Conservation (phyloP, 495 filamentous ascomycete species). For the Aspergillus homomorphus region DNA sequence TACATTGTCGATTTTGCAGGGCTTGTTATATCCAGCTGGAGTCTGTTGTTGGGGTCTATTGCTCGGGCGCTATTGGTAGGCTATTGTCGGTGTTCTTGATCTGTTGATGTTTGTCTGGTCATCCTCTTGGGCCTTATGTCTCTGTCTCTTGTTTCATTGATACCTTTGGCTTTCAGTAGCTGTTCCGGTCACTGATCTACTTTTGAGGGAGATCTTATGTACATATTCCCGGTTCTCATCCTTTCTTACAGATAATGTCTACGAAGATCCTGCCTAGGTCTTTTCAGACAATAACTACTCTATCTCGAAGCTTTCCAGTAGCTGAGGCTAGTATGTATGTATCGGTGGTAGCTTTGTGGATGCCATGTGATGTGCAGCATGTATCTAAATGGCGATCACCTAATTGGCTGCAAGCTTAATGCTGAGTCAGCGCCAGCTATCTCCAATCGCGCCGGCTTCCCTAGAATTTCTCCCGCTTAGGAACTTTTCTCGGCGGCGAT, state of each 20-base stretch:
- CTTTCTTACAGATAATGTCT: too few species aligned
- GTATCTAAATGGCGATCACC: background rate
- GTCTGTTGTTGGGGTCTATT: background rate
- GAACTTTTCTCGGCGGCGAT: background rate
- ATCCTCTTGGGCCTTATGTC: background rate
- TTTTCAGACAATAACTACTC: background rate
- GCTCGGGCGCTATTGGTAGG: constrained; percentile 2
- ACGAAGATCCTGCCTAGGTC: background rate
- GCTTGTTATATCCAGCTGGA: constrained; percentile 4
- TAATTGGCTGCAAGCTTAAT: background rate
- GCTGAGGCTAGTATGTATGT: too few species aligned
- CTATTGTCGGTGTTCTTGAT: background rate
- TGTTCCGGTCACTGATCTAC: background rate
- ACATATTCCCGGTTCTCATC: too few species aligned
- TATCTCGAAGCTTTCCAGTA: too few species aligned
- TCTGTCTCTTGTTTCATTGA: background rate
- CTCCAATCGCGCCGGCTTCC: too few species aligned
- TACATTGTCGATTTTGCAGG: too few species aligned
- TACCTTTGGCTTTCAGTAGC: background rate
- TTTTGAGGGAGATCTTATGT: too few species aligned
- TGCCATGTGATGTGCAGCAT: too few species aligned
- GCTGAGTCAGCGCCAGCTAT: background rate
- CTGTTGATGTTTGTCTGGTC: background rate
- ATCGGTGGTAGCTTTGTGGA: too few species aligned
- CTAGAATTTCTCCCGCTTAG: background rate